phyloP scores from a whole-genome alignment of 2,329 filamentous ascomycete genomes.

The Trichoderma oligosporum region DNA sequence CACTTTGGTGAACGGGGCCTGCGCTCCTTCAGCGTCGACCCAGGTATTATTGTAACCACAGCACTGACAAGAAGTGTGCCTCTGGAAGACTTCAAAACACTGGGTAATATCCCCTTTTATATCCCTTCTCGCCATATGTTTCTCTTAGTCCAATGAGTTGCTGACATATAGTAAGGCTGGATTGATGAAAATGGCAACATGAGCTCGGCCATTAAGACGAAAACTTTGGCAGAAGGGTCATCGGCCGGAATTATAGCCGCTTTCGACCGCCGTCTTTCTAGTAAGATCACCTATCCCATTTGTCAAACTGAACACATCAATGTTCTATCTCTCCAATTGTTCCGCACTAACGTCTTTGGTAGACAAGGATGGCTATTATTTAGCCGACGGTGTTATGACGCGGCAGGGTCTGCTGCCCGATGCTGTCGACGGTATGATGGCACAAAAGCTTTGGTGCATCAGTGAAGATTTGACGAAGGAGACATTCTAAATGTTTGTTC shows the following conservation, averaged over 20 bases:
- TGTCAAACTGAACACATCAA: no score
- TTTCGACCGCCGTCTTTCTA: neutral
- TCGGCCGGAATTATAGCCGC: slow-evolving; percentile 1
- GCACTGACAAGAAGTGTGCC: slow-evolving; percentile 22
- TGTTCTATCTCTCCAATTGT: neutral
- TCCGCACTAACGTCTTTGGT: neutral
- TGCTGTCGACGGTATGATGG: neutral
- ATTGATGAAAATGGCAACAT: neutral
- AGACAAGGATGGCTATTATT: slow-evolving; percentile 6
- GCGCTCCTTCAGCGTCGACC: slow-evolving; percentile 34
- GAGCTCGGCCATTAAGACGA: neutral
- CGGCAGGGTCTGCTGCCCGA: neutral
- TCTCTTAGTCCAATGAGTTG: neutral
- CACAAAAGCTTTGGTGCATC: neutral
- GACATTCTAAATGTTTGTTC: neutral
- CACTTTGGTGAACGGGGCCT: slow-evolving; percentile 32
- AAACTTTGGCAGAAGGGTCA: neutral
- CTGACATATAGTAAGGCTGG: neutral
- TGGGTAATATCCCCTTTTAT: neutral
- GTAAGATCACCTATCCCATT: neutral
- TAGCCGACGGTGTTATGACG: neutral
- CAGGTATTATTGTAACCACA: slow-evolving; percentile 31
- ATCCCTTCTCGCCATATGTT: neutral
- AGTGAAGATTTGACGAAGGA: neutral
- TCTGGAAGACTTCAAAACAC: neutral